Percentiles rank a stretch among this genome's conserved stretches.
phyloP scores from a whole-genome alignment of 2,329 filamentous ascomycete genomes.

The Colletotrichum shisoi region DNA sequence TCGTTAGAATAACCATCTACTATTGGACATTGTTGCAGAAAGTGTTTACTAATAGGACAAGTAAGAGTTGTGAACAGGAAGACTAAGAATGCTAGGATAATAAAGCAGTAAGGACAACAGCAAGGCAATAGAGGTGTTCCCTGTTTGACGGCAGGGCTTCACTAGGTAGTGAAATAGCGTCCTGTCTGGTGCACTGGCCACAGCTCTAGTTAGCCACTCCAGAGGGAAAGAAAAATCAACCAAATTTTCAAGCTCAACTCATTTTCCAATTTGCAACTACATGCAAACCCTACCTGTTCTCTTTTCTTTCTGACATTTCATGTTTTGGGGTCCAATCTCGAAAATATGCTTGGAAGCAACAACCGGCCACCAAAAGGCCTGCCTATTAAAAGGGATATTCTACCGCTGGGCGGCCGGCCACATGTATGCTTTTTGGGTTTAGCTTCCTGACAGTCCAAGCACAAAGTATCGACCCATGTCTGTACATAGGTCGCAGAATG shows the following conservation, averaged over 20 bases:
- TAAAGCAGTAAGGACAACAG: background rate
- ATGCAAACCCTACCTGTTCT: background rate
- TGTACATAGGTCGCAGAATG: background rate
- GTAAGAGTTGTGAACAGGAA: background rate
- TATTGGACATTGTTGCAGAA: no score
- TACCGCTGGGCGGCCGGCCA: no score
- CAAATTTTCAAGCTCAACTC: background rate
- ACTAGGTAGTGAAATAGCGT: slow-evolving; percentile 1
- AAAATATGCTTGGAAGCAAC: no score
- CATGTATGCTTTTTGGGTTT: no score
- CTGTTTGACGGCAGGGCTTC: background rate
- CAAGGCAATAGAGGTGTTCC: background rate
- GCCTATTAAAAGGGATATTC: background rate
- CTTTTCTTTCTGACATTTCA: background rate
- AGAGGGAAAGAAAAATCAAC: background rate
- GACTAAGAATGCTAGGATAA: background rate
- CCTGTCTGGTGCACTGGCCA: slow-evolving; percentile 4
- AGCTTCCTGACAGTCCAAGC: background rate
- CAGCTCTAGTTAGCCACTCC: background rate
- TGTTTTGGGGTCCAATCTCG: no score
- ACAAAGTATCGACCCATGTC: no score
- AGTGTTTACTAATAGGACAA: background rate
- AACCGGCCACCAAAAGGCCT: no score
- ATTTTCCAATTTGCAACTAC: slow-evolving; percentile 4
- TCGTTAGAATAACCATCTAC: no score